Conservation (phyloP, 1,139 yeast species). For the Spathaspora sp. region DNA sequence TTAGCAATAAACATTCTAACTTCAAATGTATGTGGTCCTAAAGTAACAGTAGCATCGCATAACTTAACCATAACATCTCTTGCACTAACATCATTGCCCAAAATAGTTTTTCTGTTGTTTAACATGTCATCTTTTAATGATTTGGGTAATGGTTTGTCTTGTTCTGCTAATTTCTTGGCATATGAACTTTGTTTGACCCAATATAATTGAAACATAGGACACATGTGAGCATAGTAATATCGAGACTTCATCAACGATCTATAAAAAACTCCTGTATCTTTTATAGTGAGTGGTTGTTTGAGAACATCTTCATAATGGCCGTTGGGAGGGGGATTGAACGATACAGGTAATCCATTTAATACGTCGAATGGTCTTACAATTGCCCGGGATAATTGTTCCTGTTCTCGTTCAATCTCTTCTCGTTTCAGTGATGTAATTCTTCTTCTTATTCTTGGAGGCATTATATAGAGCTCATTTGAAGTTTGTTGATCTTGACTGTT, state of each 20-base stretch:
- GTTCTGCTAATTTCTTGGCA: conserved; percentile 40
- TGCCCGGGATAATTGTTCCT: conserved; percentile 40
- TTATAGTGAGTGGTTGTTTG: conserved; percentile 64
- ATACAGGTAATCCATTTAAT: conserved; percentile 69
- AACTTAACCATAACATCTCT: conserved; percentile 89
- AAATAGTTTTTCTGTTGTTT: conserved; percentile 38
- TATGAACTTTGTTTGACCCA: conserved; percentile 69
- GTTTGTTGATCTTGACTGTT: not conserved
- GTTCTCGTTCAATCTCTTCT: conserved; percentile 49
- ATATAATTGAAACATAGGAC: conserved; percentile 71
- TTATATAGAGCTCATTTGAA: conserved; percentile 12
- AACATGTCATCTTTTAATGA: conserved; percentile 21
- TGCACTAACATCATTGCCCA: conserved; percentile 52
- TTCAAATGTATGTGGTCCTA: conserved; percentile 85
- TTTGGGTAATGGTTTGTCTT: conserved; percentile 30
- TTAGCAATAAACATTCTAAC: conserved; percentile 77
- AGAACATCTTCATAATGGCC: conserved; percentile 48
- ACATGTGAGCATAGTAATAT: conserved; percentile 64
- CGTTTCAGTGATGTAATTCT: conserved; percentile 48
- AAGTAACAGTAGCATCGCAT: conserved; percentile 67
- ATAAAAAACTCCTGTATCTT: conserved; percentile 71
- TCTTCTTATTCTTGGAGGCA: conserved; percentile 49
- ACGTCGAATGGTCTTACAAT: conserved; percentile 66
- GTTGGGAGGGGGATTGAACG: conserved; percentile 61
- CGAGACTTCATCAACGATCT: conserved; percentile 76